phyloP scores from a whole-genome alignment of 768 basidiomycete genomes.

The Mrakia blollopis region DNA sequence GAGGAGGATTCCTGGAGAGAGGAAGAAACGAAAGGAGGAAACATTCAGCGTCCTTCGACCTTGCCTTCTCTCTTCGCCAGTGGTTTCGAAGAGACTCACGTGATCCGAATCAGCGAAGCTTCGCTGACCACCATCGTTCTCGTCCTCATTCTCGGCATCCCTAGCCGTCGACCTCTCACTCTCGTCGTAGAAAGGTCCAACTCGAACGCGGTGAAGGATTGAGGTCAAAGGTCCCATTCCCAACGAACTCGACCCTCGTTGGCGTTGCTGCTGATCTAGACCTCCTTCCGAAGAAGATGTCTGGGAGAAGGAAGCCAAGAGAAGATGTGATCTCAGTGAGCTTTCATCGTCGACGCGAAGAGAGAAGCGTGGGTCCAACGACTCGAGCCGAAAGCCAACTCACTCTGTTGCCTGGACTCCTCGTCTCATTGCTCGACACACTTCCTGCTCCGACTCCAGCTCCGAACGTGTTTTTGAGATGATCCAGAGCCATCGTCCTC shows the following conservation, averaged over 20 bases:
- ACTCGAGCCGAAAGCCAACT: neutral
- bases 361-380: neutral
- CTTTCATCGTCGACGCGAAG: neutral
- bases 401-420: neutral
- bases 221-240: neutral
- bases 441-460: neutral
- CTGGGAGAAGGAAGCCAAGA: neutral
- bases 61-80: neutral
- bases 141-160: neutral
- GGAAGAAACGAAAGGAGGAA: neutral
- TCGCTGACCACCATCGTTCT: neutral
- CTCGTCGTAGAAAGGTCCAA: constrained; percentile 4
- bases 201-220: constrained; percentile 9
- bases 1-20: neutral
- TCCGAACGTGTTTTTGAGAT: neutral
- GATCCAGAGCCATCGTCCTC: constrained; percentile 9
- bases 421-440: neutral
- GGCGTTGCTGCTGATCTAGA: neutral
- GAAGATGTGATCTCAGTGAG: neutral
- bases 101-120: constrained; percentile 1
- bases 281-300: neutral
- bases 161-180: neutral
- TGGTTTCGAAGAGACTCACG: neutral
- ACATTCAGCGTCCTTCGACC: neutral
- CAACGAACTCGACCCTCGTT: neutral